These are phyloP conservation scores for Aethionema arabicum DNA, from an alignment of 345 rosid genomes.

Conservation along the genomic window DNA sequence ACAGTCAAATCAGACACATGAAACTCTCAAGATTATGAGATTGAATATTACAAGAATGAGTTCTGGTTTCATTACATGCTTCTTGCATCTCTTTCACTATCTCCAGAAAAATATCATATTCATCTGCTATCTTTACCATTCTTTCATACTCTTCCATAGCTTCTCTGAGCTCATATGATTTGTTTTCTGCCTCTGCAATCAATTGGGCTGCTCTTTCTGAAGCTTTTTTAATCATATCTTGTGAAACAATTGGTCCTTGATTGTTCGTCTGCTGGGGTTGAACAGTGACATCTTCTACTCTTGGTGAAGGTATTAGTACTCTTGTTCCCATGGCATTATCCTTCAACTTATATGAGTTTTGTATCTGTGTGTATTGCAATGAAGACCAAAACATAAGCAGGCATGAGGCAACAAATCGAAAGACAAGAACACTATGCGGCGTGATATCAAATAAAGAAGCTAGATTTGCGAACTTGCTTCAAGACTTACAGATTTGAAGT, in stretches of 20 bases:
- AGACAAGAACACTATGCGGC: not conserved
- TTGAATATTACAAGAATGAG: constrained; percentile 1
- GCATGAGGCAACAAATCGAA: constrained; percentile 17
- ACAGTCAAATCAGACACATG: constrained; percentile 7
- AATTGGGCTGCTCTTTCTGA: constrained; percentile 60
- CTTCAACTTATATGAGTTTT: constrained; percentile 57
- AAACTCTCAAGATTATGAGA: not conserved
- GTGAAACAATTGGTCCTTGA: constrained; percentile 22
- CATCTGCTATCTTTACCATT: constrained; percentile 48
- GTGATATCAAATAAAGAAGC: not conserved
- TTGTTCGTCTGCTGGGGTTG: constrained; percentile 38
- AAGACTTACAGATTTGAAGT: constrained; percentile 34
- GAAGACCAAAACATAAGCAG: constrained; percentile 22
- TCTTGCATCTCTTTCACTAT: constrained; percentile 47
- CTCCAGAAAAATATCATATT: constrained; percentile 45
- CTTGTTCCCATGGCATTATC: constrained; percentile 38
- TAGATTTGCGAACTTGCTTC: constrained; percentile 16
- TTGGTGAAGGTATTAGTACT: constrained; percentile 38
- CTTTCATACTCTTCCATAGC: constrained; percentile 57
- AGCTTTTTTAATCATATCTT: constrained; percentile 45
- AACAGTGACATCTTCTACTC: constrained; percentile 39
- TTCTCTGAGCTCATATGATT: constrained; percentile 48
- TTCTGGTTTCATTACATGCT: constrained; percentile 26
- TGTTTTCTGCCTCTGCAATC: constrained; percentile 69
- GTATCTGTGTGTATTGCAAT: constrained; percentile 49